These are phyloP conservation scores for Adansonia madagascariensis DNA, from an alignment of 441 rosid species.

Conservation along the genomic window DNA sequence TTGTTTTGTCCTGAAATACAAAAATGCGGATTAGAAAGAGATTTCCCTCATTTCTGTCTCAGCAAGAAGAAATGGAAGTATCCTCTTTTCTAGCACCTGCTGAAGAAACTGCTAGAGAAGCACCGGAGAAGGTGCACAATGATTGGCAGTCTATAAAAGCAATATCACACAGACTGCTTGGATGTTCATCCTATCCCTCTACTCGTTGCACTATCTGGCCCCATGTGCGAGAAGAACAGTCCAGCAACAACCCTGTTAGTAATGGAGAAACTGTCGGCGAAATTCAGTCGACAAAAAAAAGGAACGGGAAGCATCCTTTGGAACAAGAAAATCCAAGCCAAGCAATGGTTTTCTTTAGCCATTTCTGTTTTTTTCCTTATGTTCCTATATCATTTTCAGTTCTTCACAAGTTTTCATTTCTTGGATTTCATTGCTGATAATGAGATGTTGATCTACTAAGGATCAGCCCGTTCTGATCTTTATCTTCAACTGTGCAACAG, in stretches of 20 bases:
- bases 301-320: neutral
- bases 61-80: neutral
- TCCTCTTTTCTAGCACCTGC: slow-evolving; percentile 12
- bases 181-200: neutral
- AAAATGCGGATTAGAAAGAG: slow-evolving; percentile 23
- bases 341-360: neutral
- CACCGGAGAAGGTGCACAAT: neutral
- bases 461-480: no score
- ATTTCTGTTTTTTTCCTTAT: slow-evolving; percentile 8
- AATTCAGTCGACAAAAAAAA: neutral
- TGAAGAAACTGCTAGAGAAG: neutral
- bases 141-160: slow-evolving; percentile 9
- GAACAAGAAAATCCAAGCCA: neutral
- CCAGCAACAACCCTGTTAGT: neutral
- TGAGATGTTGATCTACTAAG: neutral
- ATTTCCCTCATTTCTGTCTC: neutral
- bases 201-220: neutral
- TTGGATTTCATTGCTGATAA: neutral
- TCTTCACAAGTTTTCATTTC: neutral
- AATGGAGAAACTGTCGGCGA: slow-evolving; percentile 12
- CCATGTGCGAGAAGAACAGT: neutral
- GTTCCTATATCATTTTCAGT: neutral
- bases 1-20: neutral
- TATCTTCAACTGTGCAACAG: no score
- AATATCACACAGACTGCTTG: slow-evolving; percentile 14